Conservation (phyloP, 2,329 filamentous ascomycete genomes). For the Acarospora socialis region DNA sequence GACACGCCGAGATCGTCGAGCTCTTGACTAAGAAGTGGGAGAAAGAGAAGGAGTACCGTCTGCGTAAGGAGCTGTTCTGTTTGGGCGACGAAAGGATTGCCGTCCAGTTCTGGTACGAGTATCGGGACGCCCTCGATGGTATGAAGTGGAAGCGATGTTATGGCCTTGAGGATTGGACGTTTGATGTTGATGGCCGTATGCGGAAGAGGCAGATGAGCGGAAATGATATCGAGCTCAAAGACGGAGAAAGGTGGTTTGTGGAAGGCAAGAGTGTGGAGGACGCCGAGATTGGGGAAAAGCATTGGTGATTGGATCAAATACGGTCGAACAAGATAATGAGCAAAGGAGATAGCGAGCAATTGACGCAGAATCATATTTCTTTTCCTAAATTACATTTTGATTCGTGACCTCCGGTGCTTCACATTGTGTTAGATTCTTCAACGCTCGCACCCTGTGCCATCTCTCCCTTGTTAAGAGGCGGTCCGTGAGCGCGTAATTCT, state of each 20-base stretch:
- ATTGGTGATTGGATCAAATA: conserved; percentile 22
- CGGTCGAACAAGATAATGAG: too few species aligned
- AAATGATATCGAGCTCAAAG: conserved; percentile 30
- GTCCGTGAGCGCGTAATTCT: too few species aligned
- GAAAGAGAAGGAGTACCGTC: conserved; percentile 53
- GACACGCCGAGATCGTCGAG: conserved; percentile 50
- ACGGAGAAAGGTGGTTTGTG: conserved; percentile 30
- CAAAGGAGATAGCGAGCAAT: too few species aligned
- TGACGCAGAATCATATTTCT: too few species aligned
- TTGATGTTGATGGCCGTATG: conserved; percentile 31
- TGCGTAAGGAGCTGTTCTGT: conserved; percentile 74
- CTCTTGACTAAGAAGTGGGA: conserved; percentile 64
- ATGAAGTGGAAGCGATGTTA: conserved; percentile 75
- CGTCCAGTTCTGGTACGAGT: conserved; percentile 87
- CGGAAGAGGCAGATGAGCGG: conserved; percentile 34
- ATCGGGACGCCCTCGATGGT: conserved; percentile 48
- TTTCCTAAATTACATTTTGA: too few species aligned
- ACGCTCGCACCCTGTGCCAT: too few species aligned
- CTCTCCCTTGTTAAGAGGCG: too few species aligned
- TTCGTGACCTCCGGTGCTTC: too few species aligned
- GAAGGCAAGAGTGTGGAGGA: conserved; percentile 29
- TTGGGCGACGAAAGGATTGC: conserved; percentile 62
- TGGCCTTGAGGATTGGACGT: conserved; percentile 46
- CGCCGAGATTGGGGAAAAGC: conserved; percentile 21
- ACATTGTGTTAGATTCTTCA: too few species aligned